A percentile compares a stretch with the other conserved stretches of the same genome.
phyloP scores from a whole-genome alignment of 1,139 yeast genomes.

The Geotrichum histeridarum region DNA sequence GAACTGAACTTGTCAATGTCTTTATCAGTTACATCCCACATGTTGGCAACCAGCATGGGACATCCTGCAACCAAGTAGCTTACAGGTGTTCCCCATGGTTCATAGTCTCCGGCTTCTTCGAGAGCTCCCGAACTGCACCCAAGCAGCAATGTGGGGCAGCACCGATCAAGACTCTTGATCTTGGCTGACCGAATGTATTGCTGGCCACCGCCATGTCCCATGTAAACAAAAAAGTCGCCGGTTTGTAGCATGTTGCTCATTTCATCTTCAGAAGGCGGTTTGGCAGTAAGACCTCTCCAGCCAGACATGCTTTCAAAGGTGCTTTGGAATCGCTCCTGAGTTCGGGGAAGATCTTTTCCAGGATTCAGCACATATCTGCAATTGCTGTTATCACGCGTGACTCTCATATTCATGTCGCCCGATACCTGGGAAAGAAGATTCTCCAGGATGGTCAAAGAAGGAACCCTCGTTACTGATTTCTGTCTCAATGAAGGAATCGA shows the following conservation, averaged over 20 bases:
- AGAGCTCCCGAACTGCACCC: slow-evolving; percentile 90
- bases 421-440: slow-evolving; percentile 38
- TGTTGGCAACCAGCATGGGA: slow-evolving; percentile 75
- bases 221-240: slow-evolving; percentile 61
- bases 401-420: slow-evolving; percentile 19
- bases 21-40: slow-evolving; percentile 97
- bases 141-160: slow-evolving; percentile 71
- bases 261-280: slow-evolving; percentile 53
- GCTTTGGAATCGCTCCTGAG: slow-evolving; percentile 57
- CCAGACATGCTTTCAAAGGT: slow-evolving; percentile 40
- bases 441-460: slow-evolving; percentile 53
- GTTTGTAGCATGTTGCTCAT: slow-evolving; percentile 41
- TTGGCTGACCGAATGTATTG: slow-evolving; percentile 57
- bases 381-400: slow-evolving; percentile 34
- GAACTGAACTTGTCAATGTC: slow-evolving; percentile 79
- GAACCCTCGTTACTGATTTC: slow-evolving; percentile 67
- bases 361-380: slow-evolving; percentile 68
- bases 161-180: slow-evolving; percentile 42
- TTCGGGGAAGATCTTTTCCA: slow-evolving; percentile 63
- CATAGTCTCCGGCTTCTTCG: slow-evolving; percentile 54
- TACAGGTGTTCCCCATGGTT: slow-evolving; percentile 70
- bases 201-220: slow-evolving; percentile 96
- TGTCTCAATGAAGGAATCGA: slow-evolving; percentile 53
- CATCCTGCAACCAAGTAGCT: slow-evolving; percentile 76
- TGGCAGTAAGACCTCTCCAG: slow-evolving; percentile 57